phyloP scores from a whole-genome alignment of 140 eudicot species.

The Bidens hawaiensis region DNA sequence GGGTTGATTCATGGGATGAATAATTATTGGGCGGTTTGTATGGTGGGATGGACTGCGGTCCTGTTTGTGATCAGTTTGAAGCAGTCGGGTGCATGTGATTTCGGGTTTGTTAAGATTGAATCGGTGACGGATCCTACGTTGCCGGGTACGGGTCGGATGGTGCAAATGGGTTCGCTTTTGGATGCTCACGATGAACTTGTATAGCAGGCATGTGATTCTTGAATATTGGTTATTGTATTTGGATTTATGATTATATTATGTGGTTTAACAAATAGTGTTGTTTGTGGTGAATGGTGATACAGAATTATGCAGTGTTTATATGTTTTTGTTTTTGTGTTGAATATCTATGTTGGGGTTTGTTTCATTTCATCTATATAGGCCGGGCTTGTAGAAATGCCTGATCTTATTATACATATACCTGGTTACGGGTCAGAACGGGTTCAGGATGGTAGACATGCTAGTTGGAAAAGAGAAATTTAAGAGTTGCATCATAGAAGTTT shows the following conservation, averaged over 20 bases:
- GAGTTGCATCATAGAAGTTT: too few relatives aligned
- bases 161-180: conserved; percentile 63
- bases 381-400: too few relatives aligned
- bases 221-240: conserved; percentile 10
- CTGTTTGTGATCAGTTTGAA: conserved; percentile 77
- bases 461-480: too few relatives aligned
- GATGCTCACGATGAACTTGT: conserved; percentile 58
- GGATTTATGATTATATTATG: conserved; percentile 16
- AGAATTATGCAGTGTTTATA: too few relatives aligned
- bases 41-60: conserved; percentile 74
- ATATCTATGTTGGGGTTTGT: too few relatives aligned
- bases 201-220: conserved; percentile 48
- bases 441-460: too few relatives aligned
- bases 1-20: conserved; percentile 95
- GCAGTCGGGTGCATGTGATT: conserved; percentile 71
- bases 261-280: conserved; percentile 17
- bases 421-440: too few relatives aligned
- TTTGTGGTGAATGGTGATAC: conserved; percentile 12
- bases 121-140: conserved; percentile 70
- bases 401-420: too few relatives aligned
- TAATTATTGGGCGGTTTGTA: conserved; percentile 77
- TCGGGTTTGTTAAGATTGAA: conserved; percentile 82
- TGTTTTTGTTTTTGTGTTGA: too few relatives aligned
- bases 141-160: conserved; percentile 74
- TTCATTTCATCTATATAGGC: too few relatives aligned